Evolutionary conservation across 2,329 filamentous ascomycete genomes (phyloP).

Genomic region (Alternaria triticimaculans): DNA sequence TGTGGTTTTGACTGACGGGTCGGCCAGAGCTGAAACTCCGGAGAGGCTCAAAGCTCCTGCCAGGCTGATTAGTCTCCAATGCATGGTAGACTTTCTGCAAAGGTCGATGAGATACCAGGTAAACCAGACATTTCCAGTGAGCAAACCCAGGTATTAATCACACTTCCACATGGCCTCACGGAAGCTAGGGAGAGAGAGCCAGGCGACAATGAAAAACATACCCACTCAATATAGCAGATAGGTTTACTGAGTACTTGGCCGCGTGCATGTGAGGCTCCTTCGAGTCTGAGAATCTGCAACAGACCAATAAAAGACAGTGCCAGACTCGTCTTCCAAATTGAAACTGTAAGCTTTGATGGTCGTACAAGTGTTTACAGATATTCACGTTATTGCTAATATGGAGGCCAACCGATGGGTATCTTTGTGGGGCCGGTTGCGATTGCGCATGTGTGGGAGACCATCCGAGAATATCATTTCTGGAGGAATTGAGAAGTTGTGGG

Average conservation of each 20-base stretch:
- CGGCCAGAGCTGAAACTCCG: constrained; percentile 18
- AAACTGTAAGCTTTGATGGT: constrained; percentile 12
- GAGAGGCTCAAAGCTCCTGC: constrained; percentile 25
- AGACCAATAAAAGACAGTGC: constrained; percentile 12
- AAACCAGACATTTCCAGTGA: not conserved
- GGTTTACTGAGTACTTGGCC: constrained; percentile 11
- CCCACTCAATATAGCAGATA: constrained; percentile 20
- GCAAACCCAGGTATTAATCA: constrained; percentile 18
- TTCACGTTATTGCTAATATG: constrained; percentile 30
- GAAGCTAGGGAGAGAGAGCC: constrained; percentile 1
- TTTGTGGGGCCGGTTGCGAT: constrained; percentile 16
- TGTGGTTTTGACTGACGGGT: constrained; percentile 12
- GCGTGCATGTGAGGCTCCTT: constrained; percentile 16
- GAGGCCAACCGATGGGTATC: constrained; percentile 2
- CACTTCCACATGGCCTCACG: not conserved
- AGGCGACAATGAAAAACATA: constrained; percentile 1
- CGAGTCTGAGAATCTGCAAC: constrained; percentile 4
- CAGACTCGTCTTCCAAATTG: constrained; percentile 15
- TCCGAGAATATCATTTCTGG: not conserved
- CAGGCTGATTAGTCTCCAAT: constrained; percentile 21
- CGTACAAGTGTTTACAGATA: constrained; percentile 6
- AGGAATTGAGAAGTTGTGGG: not conserved
- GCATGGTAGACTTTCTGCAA: constrained; percentile 21
- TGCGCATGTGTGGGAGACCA: not conserved
- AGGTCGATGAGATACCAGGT: not conserved